Evolutionary conservation across 495 filamentous ascomycete genomes (phyloP).

Genomic region (Polyplosphaeria fusca): DNA sequence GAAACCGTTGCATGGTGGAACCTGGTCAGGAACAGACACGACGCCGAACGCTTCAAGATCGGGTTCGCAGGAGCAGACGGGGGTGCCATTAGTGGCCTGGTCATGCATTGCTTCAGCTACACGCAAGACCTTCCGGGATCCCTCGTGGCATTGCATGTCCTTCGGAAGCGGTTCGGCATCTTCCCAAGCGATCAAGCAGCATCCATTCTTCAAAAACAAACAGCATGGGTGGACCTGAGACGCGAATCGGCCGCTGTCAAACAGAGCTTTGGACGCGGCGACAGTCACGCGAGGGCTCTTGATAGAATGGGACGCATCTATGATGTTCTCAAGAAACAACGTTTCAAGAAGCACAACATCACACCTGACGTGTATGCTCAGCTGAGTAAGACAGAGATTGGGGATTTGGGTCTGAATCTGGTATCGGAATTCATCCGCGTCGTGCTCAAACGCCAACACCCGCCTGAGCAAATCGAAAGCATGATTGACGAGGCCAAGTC

Average conservation of each 20-base stretch:
- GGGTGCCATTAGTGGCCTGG: constrained; percentile 15
- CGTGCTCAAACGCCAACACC: constrained; percentile 20
- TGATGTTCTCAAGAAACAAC: constrained; percentile 16
- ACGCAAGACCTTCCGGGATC: constrained; percentile 25
- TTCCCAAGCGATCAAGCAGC: constrained; percentile 10
- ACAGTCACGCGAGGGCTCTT: neutral
- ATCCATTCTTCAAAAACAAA: constrained; percentile 21
- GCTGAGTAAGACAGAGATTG: constrained; percentile 14
- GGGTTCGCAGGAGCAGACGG: constrained; percentile 15
- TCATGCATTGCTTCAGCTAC: constrained; percentile 31
- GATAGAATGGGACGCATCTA: constrained; percentile 15
- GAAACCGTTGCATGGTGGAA: constrained; percentile 22
- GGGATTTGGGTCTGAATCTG: constrained; percentile 19
- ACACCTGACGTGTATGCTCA: constrained; percentile 1
- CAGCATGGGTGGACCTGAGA: constrained; percentile 18
- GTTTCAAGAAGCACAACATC: constrained; percentile 13
- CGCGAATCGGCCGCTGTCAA: neutral
- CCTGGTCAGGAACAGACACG: neutral
- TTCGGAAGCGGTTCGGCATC: constrained; percentile 12
- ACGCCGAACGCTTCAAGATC: constrained; percentile 13
- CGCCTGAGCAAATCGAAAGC: constrained; percentile 22
- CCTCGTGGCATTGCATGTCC: constrained; percentile 25
- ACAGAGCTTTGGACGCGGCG: neutral
- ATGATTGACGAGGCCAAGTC: constrained; percentile 31
- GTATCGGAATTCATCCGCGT: constrained; percentile 32